Evolutionary conservation across 305 asterid genomes (phyloP), one percentile per base, ranked within the genome.

Genomic region (Fraxinus dipetala): DNA sequence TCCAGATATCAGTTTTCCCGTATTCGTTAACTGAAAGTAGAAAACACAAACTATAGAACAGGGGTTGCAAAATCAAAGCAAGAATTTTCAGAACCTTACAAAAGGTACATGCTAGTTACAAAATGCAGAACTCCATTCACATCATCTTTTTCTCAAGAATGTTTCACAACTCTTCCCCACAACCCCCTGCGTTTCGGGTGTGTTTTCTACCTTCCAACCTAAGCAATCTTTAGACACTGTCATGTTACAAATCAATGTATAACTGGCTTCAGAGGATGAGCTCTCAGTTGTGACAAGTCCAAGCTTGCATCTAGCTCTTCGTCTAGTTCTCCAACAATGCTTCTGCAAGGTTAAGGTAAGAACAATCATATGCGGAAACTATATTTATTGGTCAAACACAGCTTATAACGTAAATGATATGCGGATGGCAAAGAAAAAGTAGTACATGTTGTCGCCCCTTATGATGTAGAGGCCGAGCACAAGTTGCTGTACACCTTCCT

Each of bases 401-500:
- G 70, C 3, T 26, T 24, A 1, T 26, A 59, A 48, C 10, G 40
- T 32, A 76, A 76, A n/a, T 48, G 67, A 76, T 14, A 2, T 48
- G n/a, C 24, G 0, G 28, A 43, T 76, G 28, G 34, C 18, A 22
- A 76, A 6, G 79, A 45, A 45, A 45, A 48, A 26, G 2, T 10
- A 13, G 34, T 93, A 96, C 99, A 94, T 96, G 92, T 96, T 96
- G 80, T 96, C 99, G 20, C 98, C 99, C 78, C 99, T 91, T 67
- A 96, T 96, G 88, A 96, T 94, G 93, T 94, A 96, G 80, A 96
- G 98, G 76, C 99, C 99, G 89, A 96, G 88, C 72, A 94, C 99
- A 77, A 94, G 97, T 84, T 96, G 99, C 74, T 96, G 99, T 28
- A 96, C 99, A 18, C 99, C 99, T 89, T 93, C 98, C 99, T 96